Conservation (phyloP, 1,139 yeast species). For the Torulaspora globosa region DNA sequence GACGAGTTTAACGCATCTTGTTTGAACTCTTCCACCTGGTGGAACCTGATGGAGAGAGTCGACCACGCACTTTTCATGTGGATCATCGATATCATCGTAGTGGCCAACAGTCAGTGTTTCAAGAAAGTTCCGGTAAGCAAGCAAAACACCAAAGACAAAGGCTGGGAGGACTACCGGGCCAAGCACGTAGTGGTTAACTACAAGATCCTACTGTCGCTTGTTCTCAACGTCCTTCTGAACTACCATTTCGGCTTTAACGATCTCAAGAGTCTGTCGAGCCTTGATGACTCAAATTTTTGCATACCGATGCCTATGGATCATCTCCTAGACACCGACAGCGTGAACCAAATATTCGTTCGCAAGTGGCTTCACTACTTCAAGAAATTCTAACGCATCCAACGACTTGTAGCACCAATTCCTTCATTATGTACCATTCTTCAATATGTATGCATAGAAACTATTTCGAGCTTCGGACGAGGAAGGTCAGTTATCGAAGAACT, state of each 20-base stretch:
- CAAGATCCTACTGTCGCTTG: constrained; percentile 39
- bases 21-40: constrained; percentile 33
- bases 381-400: constrained; percentile 24
- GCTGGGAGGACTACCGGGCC: constrained; percentile 33
- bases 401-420: background rate
- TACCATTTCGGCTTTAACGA: constrained; percentile 50
- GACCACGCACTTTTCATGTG: constrained; percentile 36
- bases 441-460: constrained; percentile 3
- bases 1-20: constrained; percentile 31
- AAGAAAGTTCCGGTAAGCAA: constrained; percentile 24
- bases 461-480: background rate
- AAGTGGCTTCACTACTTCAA: constrained; percentile 36
- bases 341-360: constrained; percentile 28
- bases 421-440: background rate
- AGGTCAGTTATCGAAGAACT: background rate
- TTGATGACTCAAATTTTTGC: constrained; percentile 25
- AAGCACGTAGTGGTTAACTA: constrained; percentile 37
- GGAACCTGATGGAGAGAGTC: constrained; percentile 34
- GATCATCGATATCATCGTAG: constrained; percentile 35
- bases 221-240: constrained; percentile 41
- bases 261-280: constrained; percentile 34
- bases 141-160: constrained; percentile 18
- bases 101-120: constrained; percentile 28
- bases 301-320: constrained; percentile 30
- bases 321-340: constrained; percentile 21